Conservation (phyloP, 2,329 filamentous ascomycete species). For the Cytospora schulzeri region DNA sequence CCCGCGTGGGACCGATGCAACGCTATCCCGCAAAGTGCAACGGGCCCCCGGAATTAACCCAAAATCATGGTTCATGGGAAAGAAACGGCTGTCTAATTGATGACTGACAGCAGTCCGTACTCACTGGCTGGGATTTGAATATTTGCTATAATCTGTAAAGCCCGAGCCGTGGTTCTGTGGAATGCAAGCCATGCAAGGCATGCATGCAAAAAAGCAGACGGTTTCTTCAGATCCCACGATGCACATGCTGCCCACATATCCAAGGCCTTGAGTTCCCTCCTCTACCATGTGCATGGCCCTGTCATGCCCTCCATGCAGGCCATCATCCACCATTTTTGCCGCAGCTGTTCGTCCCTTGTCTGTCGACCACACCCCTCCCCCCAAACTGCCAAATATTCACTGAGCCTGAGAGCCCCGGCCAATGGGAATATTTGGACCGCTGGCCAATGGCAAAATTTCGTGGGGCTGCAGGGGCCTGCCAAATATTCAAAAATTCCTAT, state of each 20-base stretch:
- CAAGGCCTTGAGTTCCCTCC: neutral
- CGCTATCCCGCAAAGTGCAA: slow-evolving; percentile 10
- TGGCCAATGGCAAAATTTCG: slow-evolving; percentile 1
- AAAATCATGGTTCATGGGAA: neutral
- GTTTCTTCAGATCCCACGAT: neutral
- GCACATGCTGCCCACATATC: neutral
- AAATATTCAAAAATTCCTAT: neutral
- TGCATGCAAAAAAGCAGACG: neutral
- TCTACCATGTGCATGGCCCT: neutral
- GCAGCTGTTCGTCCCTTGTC: neutral
- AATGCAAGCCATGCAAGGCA: neutral
- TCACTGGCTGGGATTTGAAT: too few species aligned
- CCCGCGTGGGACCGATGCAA: slow-evolving; percentile 9
- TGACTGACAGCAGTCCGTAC: too few species aligned
- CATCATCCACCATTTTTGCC: neutral
- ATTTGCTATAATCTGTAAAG: too few species aligned
- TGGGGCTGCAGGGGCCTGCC: neutral
- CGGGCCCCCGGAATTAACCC: neutral
- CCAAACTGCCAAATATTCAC: neutral
- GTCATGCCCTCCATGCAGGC: neutral
- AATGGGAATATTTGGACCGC: neutral
- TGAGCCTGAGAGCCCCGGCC: neutral
- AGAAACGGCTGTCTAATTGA: too few species aligned
- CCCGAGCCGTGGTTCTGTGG: neutral
- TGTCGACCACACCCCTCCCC: neutral